Percentiles rank a stretch among this genome's conserved stretches.
phyloP scores from a whole-genome alignment of 2,329 filamentous ascomycete genomes.

The Phialocephala sp. region DNA sequence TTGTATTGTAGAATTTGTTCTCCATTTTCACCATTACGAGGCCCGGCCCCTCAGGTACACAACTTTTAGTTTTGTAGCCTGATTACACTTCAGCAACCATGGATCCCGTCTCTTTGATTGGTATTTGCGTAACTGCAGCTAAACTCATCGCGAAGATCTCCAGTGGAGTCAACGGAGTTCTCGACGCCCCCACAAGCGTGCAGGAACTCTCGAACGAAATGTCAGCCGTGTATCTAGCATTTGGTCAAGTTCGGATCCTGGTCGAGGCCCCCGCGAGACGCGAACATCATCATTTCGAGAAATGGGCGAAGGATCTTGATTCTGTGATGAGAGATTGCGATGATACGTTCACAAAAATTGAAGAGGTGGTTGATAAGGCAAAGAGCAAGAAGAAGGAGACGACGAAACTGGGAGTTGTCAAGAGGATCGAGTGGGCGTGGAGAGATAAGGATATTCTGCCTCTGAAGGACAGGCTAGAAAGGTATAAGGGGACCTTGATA shows the following conservation, averaged over 20 bases:
- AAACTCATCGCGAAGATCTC: not conserved
- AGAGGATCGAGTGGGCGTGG: not conserved
- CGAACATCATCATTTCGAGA: not conserved
- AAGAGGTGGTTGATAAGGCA: not conserved
- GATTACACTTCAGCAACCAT: not conserved
- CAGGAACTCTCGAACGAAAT: too few species aligned
- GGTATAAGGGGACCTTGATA: not conserved
- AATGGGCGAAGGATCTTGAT: not conserved
- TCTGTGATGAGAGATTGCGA: not conserved
- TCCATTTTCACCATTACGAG: too few species aligned
- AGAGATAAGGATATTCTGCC: not conserved
- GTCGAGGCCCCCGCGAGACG: not conserved
- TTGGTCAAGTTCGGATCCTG: not conserved
- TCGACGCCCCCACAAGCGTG: not conserved
- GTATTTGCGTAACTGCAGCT: not conserved
- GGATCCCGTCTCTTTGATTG: not conserved
- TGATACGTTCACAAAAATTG: not conserved
- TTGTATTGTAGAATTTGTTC: too few species aligned
- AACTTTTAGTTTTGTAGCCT: not conserved
- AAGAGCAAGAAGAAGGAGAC: not conserved
- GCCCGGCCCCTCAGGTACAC: too few species aligned
- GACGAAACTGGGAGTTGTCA: not conserved
- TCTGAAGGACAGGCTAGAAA: not conserved
- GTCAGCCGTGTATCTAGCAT: not conserved
- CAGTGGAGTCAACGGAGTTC: not conserved